Conservation (phyloP, 345 rosid genomes). For the Trapa incisa region DNA sequence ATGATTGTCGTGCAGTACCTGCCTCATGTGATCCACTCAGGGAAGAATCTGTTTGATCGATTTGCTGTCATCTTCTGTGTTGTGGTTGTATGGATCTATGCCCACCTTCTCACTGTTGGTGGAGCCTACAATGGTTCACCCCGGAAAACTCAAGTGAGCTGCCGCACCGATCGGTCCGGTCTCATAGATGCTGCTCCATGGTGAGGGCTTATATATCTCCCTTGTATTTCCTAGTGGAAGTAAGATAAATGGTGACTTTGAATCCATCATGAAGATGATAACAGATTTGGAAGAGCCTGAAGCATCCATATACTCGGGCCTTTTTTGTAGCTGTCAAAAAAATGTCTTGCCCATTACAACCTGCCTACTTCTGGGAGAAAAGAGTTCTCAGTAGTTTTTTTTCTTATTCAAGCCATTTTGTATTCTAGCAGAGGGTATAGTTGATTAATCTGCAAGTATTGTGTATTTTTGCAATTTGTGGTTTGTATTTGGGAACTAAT, state of each 20-base stretch:
- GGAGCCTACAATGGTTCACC: slow-evolving; percentile 72
- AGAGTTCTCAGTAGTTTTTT: too few relatives aligned
- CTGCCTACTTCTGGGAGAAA: too few relatives aligned
- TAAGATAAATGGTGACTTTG: neutral
- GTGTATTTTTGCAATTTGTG: neutral
- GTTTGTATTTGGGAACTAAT: neutral
- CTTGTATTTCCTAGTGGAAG: neutral
- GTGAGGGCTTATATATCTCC: slow-evolving; percentile 27
- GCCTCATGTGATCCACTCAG: slow-evolving; percentile 53
- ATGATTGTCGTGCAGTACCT: slow-evolving; percentile 50
- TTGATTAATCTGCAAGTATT: neutral
- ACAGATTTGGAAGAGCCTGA: neutral
- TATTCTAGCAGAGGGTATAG: too few relatives aligned
- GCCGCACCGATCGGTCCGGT: slow-evolving; percentile 89
- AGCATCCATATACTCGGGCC: neutral
- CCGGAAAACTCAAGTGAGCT: slow-evolving; percentile 56
- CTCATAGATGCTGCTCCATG: slow-evolving; percentile 86
- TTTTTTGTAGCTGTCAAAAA: too few relatives aligned
- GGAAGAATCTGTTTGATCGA: slow-evolving; percentile 48
- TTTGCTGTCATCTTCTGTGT: slow-evolving; percentile 72
- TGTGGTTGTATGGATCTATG: slow-evolving; percentile 82
- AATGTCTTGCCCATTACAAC: too few relatives aligned
- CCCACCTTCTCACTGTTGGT: slow-evolving; percentile 82
- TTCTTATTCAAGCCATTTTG: too few relatives aligned
- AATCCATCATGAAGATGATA: neutral